Conservation (phyloP, 1,139 yeast species). For the Yamadazyma kanchanaburiensis region DNA sequence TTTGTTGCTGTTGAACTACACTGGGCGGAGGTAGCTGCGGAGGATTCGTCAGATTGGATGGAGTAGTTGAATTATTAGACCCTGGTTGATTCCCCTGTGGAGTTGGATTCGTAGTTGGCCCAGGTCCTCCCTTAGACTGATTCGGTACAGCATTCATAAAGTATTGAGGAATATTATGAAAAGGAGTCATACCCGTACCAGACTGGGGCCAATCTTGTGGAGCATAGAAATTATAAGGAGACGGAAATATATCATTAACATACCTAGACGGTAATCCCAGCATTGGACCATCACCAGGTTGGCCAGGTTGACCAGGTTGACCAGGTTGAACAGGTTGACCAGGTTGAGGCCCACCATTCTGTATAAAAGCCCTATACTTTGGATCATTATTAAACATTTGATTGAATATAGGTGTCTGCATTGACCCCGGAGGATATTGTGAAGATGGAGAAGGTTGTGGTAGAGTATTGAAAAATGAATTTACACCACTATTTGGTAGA, state of each 20-base stretch:
- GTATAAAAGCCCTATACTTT: conserved; percentile 7
- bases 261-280: conserved; percentile 50
- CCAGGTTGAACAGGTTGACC: conserved; percentile 32
- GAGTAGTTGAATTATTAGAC: conserved; percentile 1
- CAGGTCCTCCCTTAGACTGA: conserved; percentile 6
- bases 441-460: conserved; percentile 29
- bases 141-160: conserved; percentile 20
- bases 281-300: conserved; percentile 44
- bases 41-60: no score
- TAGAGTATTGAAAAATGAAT: conserved; percentile 23
- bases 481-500: conserved; percentile 24
- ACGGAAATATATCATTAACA: conserved; percentile 53
- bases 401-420: conserved; percentile 38
- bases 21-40: conserved; percentile 5
- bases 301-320: no score
- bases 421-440: conserved; percentile 15
- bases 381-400: conserved; percentile 25
- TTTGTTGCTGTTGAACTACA: conserved; percentile 3
- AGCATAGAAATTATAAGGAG: conserved; percentile 49
- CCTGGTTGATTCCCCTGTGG: conserved; percentile 2
- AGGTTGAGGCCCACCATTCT: neutral
- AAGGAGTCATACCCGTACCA: conserved; percentile 38
- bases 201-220: conserved; percentile 44
- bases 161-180: conserved; percentile 27
- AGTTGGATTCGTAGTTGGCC: conserved; percentile 2